phyloP scores from a whole-genome alignment of 2,329 filamentous ascomycete genomes.

The Penicillium italicum region DNA sequence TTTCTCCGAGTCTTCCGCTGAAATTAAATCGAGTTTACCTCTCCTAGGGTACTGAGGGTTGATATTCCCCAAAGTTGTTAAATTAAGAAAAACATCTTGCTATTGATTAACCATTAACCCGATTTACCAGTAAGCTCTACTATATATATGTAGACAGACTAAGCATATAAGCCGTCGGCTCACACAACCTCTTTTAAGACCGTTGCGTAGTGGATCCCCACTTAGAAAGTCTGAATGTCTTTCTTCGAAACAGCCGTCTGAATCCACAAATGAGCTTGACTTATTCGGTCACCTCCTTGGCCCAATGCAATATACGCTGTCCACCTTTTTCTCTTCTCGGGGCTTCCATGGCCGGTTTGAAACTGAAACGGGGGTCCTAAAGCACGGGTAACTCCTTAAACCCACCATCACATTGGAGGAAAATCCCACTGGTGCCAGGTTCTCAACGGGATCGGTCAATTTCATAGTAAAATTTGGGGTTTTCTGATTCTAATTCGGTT shows the following conservation, averaged over 20 bases:
- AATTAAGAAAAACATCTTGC: no score
- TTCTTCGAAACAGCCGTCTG: not conserved
- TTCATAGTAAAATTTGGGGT: not conserved
- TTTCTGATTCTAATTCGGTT: not conserved
- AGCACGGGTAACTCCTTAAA: not conserved
- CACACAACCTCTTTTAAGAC: not conserved
- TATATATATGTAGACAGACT: no score
- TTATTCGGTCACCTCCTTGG: not conserved
- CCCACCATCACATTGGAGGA: not conserved
- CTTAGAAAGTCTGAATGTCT: not conserved
- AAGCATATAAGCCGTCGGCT: not conserved
- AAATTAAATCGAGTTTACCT: no score
- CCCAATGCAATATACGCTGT: not conserved
- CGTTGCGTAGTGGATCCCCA: not conserved
- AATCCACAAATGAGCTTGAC: not conserved
- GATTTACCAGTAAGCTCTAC: no score
- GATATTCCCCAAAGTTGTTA: no score
- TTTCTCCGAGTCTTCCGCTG: no score
- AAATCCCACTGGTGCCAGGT: not conserved
- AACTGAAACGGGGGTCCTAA: not conserved
- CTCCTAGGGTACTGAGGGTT: no score
- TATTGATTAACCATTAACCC: no score
- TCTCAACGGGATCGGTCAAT: not conserved
- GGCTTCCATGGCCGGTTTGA: not conserved
- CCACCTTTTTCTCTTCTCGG: no score